Conservation (phyloP, 805 yeast genomes). For the Candida morakotiae region DNA sequence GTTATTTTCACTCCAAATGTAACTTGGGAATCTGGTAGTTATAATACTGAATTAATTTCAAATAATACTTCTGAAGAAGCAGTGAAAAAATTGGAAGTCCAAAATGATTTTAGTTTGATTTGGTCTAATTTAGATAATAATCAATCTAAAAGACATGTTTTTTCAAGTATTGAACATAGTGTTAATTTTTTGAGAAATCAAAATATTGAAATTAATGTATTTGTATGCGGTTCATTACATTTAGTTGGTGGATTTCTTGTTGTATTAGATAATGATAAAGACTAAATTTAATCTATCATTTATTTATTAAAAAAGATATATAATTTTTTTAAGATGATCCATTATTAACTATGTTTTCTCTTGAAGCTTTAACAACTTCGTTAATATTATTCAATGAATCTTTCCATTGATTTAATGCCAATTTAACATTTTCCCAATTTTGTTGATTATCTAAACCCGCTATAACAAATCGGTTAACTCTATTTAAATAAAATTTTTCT, state of each 20-base stretch:
- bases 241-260: conserved; percentile 91
- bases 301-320: neutral
- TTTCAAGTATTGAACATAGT: conserved; percentile 74
- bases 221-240: conserved; percentile 92
- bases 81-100: conserved; percentile 79
- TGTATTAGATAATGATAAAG: conserved; percentile 55
- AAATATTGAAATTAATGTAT: conserved; percentile 49
- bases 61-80: conserved; percentile 76
- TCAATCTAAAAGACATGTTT: conserved; percentile 40
- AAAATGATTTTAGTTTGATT: conserved; percentile 62
- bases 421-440: conserved; percentile 35
- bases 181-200: conserved; percentile 44
- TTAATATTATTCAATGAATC: conserved; percentile 36
- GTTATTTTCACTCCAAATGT: conserved; percentile 87
- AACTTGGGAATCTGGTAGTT: conserved; percentile 82
- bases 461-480: conserved; percentile 37
- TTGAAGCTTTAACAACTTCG: conserved; percentile 37
- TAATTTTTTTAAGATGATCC: too few relatives aligned
- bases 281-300: conserved; percentile 2
- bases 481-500: conserved; percentile 35
- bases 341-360: conserved; percentile 37
- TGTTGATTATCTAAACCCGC: conserved; percentile 32
- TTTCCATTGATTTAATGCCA: conserved; percentile 36
- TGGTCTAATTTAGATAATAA: conserved; percentile 56
- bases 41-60: conserved; percentile 79